Percentiles rank a stretch among this genome's conserved stretches.
Evolutionary conservation across 306 rosid genomes (phyloP).

Genomic region (Begonia peltatifolia): DNA sequence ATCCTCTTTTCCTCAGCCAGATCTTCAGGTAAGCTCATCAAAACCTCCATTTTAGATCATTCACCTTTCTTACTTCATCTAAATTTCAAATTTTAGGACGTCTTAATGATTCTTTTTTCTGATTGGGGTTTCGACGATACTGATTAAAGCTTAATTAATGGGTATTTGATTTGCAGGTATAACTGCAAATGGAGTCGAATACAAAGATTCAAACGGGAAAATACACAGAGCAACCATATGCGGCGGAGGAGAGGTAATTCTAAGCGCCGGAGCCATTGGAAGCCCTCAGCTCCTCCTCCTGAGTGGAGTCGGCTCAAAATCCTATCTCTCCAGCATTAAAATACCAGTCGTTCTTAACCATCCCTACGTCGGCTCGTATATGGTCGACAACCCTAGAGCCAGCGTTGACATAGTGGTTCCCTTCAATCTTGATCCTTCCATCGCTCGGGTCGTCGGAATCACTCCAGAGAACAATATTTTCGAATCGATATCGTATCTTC

Average conservation of each 20-base stretch:
- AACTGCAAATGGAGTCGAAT: slow-evolving; percentile 14
- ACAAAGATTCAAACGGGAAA: slow-evolving; percentile 12
- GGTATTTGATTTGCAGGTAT: too few relatives aligned
- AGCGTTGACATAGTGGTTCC: neutral
- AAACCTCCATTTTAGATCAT: too few relatives aligned
- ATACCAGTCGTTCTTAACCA: slow-evolving; percentile 1
- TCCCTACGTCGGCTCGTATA: slow-evolving; percentile 10
- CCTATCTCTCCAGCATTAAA: slow-evolving; percentile 5
- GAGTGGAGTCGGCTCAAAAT: slow-evolving; percentile 15
- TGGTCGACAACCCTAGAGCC: slow-evolving; percentile 20
- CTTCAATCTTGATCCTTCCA: neutral
- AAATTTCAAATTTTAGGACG: too few relatives aligned
- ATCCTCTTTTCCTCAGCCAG: slow-evolving; percentile 14
- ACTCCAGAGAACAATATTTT: neutral
- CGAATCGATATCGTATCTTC: neutral
- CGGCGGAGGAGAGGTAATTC: slow-evolving; percentile 11
- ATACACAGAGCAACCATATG: slow-evolving; percentile 10
- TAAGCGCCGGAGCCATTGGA: slow-evolving; percentile 22
- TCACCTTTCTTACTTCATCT: too few relatives aligned
- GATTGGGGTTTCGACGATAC: too few relatives aligned
- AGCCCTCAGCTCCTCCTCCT: slow-evolving; percentile 21
- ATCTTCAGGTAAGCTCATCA: slow-evolving; percentile 2
- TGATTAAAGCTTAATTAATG: too few relatives aligned
- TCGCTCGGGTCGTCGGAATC: neutral
- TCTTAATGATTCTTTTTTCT: too few relatives aligned